Evolutionary conservation across 257 asterid species (phyloP).

Genomic region (Nicotiana otophora): DNA sequence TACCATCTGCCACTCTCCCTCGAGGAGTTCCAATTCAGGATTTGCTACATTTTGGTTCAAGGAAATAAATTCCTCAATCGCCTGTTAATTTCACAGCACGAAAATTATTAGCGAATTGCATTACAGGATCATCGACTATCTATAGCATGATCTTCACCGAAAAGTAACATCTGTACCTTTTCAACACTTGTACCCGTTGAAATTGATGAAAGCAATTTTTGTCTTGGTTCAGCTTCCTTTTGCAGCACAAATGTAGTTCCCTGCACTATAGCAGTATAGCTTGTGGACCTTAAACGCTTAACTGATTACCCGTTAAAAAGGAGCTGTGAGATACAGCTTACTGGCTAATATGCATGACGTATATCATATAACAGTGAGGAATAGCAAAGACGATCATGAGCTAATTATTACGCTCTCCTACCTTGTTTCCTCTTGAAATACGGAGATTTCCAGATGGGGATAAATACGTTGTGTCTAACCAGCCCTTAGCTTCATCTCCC

Average conservation of each 20-base stretch:
- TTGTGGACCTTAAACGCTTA: background rate
- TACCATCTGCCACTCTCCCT: slow-evolving; percentile 89
- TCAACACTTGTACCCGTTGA: slow-evolving; percentile 49
- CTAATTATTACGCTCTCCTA: slow-evolving; percentile 14
- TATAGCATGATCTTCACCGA: background rate
- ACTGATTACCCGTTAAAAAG: background rate
- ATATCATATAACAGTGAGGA: background rate
- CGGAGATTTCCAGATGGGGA: slow-evolving; percentile 82
- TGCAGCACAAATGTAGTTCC: slow-evolving; percentile 98
- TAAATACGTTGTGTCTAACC: slow-evolving; percentile 91
- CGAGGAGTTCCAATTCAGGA: slow-evolving; percentile 53
- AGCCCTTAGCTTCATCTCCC: slow-evolving; percentile 96
- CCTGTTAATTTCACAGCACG: slow-evolving; percentile 35
- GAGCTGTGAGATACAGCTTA: background rate
- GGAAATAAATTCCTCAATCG: slow-evolving; percentile 51
- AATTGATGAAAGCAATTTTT: slow-evolving; percentile 59
- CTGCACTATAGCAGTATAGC: slow-evolving; percentile 66
- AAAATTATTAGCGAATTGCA: background rate
- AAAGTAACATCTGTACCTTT: slow-evolving; percentile 37
- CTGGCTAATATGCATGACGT: background rate
- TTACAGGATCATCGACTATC: background rate
- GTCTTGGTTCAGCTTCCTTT: slow-evolving; percentile 74
- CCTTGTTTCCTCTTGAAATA: slow-evolving; percentile 94
- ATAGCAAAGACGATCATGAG: background rate
- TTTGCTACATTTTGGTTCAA: slow-evolving; percentile 26